Evolutionary conservation across 176 grass and related monocot genomes (phyloP), one percentile per base, ranked within the genome.

Genomic region (Luzula sylvatica): DNA sequence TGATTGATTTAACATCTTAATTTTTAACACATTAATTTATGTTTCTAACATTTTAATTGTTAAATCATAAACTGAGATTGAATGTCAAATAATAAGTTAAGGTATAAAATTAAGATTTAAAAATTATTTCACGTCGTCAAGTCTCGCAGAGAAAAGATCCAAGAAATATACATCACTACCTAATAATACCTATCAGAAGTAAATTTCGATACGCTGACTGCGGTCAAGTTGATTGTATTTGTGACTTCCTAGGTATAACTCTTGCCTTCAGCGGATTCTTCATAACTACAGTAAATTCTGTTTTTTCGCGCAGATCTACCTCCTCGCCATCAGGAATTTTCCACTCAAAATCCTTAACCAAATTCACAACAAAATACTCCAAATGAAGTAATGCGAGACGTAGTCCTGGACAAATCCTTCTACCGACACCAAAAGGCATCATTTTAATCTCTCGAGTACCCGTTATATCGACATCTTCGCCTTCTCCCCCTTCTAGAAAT

Each of bases 351-450:
- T 68, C 79, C 49, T 5, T 64, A 0, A 85, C 81, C 75, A 79
- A 8, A 15, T 62, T 79, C 8, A 53, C 75, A 7, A 85, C 81
- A 17, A 79, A 79, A 25, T 75, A 79, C 40, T 85, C 75, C 3
- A 85, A 17, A 44, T 79, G 81, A 1, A 79, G 28, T 65, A 79
- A 47, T 23, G 65, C 75, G 3, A 75, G 18, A 12, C n/a, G 5
- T 3, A 79, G 11, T 12, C 65, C 81, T 0, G 75, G 25, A 27
- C 81, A 85, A 7, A 79, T 71, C 47, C 81, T 26, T 13, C 81
- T 50, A 2, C 75, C 75, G 2, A 27, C 66, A 2, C 81, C 58
- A 28, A 85, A 85, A 2, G 75, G 71, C 81, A 85, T 85, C 81
- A 85, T 79, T 75, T 29, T 75, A 19, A 85, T 79, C 17, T 9